Evolutionary conservation across 192 early-diverging fungal genomes (phyloP).

Genomic region (Phlyctochytrium planicorne): DNA sequence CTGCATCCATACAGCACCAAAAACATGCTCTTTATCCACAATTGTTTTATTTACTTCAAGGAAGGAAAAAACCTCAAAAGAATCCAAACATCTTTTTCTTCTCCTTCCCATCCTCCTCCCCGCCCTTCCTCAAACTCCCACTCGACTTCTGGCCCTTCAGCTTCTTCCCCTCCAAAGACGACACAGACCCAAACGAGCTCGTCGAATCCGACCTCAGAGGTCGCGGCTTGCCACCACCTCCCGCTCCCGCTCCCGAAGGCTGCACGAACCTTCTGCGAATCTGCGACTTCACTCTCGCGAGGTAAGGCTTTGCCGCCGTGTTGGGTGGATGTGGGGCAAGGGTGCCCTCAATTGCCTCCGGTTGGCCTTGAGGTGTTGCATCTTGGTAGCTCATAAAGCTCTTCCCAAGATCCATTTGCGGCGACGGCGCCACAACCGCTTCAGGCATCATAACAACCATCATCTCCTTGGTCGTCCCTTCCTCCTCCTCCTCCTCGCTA

Average conservation of each 20-base stretch:
- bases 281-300: background rate
- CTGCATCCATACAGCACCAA: too few relatives aligned
- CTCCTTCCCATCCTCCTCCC: background rate
- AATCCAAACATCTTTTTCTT: background rate
- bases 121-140: background rate
- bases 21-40: too few relatives aligned
- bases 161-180: background rate
- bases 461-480: background rate
- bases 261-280: background rate
- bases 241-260: background rate
- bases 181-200: background rate
- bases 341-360: background rate
- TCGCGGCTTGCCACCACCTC: background rate
- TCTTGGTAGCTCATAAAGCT: too few relatives aligned
- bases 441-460: constrained; percentile 1
- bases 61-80: too few relatives aligned
- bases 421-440: too few relatives aligned
- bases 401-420: too few relatives aligned
- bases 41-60: too few relatives aligned
- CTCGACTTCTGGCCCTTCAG: background rate
- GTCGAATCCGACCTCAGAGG: background rate
- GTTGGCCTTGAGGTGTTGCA: background rate
- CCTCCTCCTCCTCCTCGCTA: background rate
- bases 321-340: background rate
- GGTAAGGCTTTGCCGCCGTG: background rate